A percentile compares a stretch with the other conserved stretches of the same genome.
Conservation (phyloP, 441 rosid genomes). For the Bocquillonia castaneifolia region DNA sequence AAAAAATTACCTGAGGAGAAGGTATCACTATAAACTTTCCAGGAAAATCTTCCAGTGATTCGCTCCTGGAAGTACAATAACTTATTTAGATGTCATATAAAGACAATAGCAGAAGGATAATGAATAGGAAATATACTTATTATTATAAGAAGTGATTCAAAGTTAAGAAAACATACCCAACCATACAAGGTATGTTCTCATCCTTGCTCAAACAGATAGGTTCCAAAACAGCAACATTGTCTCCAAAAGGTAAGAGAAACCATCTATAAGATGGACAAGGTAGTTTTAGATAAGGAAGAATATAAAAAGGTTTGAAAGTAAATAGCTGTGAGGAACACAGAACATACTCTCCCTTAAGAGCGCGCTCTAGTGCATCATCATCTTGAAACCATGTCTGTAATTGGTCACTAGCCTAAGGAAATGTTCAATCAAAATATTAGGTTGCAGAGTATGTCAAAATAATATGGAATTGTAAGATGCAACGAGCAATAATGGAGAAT, state of each 20-base stretch:
- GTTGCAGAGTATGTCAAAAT: not conserved
- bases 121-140: not conserved
- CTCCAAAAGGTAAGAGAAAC: constrained; percentile 62
- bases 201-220: constrained; percentile 52
- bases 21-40: constrained; percentile 51
- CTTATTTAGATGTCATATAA: not conserved
- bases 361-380: constrained; percentile 75
- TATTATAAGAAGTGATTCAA: not conserved
- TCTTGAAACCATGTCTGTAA: constrained; percentile 70
- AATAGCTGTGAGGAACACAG: constrained; percentile 3
- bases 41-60: constrained; percentile 42
- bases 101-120: not conserved
- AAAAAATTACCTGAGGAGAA: constrained; percentile 45
- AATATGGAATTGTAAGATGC: not conserved
- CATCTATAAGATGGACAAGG: constrained; percentile 42
- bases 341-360: constrained; percentile 75
- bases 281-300: not conserved
- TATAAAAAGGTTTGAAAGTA: not conserved
- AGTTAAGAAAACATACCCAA: constrained; percentile 50
- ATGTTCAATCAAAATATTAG: constrained; percentile 21
- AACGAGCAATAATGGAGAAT: not conserved
- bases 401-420: constrained; percentile 63
- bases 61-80: constrained; percentile 45
- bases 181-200: constrained; percentile 48
- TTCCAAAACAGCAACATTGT: constrained; percentile 36